Evolutionary conservation across 1,284 basidiomycete genomes (phyloP).

Genomic region (Ceratobasidium sp.): DNA sequence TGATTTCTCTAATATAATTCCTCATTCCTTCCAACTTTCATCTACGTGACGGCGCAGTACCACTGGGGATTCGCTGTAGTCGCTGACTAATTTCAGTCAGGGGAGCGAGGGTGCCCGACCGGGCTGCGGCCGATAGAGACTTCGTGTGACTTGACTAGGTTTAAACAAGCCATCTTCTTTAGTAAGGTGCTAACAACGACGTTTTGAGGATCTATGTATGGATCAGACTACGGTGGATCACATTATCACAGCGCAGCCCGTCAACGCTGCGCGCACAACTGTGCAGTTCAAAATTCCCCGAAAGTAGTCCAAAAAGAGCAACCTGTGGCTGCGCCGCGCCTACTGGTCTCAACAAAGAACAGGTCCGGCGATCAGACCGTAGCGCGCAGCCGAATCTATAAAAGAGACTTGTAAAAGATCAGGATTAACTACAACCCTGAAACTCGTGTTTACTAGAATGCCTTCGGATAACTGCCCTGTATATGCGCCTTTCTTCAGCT

Average conservation of each 20-base stretch:
- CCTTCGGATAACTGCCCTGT: conserved; percentile 93
- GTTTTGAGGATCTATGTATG: no score
- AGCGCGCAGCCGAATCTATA: no score
- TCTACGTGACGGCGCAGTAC: not conserved
- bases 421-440: no score
- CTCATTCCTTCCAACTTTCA: not conserved
- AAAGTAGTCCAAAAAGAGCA: not conserved
- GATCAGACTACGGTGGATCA: not conserved
- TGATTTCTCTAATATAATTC: not conserved
- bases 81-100: no score
- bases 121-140: no score
- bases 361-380: no score
- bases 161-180: no score
- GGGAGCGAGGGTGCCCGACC: no score
- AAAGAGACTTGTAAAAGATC: no score
- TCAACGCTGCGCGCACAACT: not conserved
- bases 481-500: conserved; percentile 97
- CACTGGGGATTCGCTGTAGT: not conserved
- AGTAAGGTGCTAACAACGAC: no score
- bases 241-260: not conserved
- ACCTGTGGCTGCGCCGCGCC: conserved; percentile 8
- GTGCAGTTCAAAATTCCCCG: not conserved
- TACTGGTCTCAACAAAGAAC: no score
- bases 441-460: not conserved
- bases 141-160: no score